Evolutionary conservation across 208 protist species (phyloP), one percentile per base, ranked within the genome.

Genomic region (Phytomonas sp.): DNA sequence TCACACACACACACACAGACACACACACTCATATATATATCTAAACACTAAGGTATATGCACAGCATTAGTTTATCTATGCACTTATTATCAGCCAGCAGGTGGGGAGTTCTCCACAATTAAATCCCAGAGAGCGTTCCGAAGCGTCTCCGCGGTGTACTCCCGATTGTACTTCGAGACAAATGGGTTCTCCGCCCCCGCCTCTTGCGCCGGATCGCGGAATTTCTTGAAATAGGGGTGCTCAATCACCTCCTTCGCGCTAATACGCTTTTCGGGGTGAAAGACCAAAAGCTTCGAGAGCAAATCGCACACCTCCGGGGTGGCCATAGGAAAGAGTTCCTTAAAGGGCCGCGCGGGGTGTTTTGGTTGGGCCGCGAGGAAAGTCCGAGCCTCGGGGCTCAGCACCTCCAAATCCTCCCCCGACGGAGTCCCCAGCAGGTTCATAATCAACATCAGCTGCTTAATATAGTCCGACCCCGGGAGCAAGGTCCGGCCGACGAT

Each of bases 401-500:
- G 81, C 73, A 92, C 93, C 66, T 90, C 87, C 88, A 94, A 92
- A 36, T 96, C 88, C 60, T 88, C 82, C 11, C 71, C 69, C 7
- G 77, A 76, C 14, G 91, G 91, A 1, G 88, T 90, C 0, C 91
- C 91, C 29, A 96, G 67, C 31, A 96, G 71, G 34, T 92, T 87
- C 14, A 93, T 80, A 66, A 96, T 92, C 78, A 94, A 84, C 42
- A 81, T 86, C 29, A 96, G 78, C 77, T 96, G 91, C 31, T 66
- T 68, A 72, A 96, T 87, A 77, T 96, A 96, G 71, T 96, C 88
- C 4, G 69, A 71, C 11, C 91, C 91, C 0, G 84, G 88, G 26
- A 99, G 98, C 32, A 99, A 82, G 11, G 98, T 97, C 63, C 94
- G 92, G 6, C 98, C 98, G 0, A 99, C 71, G 71, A 99, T 80